These are phyloP conservation scores for Suillus weaverae DNA, from an alignment of 768 basidiomycete genomes.

Conservation along the genomic window DNA sequence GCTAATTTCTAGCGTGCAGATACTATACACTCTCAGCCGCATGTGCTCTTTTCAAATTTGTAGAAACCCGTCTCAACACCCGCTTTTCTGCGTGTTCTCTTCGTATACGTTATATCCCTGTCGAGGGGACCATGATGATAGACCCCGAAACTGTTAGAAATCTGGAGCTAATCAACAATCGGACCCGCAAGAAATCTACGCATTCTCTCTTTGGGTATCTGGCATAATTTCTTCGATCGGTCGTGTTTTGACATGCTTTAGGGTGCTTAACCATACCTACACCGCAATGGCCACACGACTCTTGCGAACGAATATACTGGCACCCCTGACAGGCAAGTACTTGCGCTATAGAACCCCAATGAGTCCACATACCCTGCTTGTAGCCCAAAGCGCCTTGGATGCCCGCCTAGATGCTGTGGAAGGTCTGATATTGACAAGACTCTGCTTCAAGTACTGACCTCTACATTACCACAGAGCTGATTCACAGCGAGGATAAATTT, in stretches of 20 bases:
- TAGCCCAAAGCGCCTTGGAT: conserved; percentile 56
- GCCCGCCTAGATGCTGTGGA: conserved; percentile 86
- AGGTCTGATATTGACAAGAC: conserved; percentile 41
- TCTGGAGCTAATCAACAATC: conserved; percentile 85
- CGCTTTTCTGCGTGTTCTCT: conserved; percentile 71
- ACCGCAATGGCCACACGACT: conserved; percentile 90
- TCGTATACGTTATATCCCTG: conserved; percentile 71
- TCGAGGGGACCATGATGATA: conserved; percentile 94
- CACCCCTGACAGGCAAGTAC: conserved; percentile 71
- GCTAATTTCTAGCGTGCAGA: conserved; percentile 39
- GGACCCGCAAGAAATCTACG: conserved; percentile 59
- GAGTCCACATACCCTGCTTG: neutral
- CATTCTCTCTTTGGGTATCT: conserved; percentile 81
- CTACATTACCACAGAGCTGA: conserved; percentile 52
- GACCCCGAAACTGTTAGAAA: conserved; percentile 87
- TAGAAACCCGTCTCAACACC: conserved; percentile 66
- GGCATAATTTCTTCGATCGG: neutral
- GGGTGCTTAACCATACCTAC: conserved; percentile 75
- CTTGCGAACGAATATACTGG: conserved; percentile 75
- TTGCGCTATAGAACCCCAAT: neutral
- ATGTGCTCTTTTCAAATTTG: conserved; percentile 85
- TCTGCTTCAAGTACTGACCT: conserved; percentile 4
- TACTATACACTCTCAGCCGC: conserved; percentile 87
- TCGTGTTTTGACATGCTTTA: conserved; percentile 26
- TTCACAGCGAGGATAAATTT: conserved; percentile 75